Evolutionary conservation across 805 yeast genomes (phyloP), one percentile per base, ranked within the genome.

Genomic region (Candida oleophila): DNA sequence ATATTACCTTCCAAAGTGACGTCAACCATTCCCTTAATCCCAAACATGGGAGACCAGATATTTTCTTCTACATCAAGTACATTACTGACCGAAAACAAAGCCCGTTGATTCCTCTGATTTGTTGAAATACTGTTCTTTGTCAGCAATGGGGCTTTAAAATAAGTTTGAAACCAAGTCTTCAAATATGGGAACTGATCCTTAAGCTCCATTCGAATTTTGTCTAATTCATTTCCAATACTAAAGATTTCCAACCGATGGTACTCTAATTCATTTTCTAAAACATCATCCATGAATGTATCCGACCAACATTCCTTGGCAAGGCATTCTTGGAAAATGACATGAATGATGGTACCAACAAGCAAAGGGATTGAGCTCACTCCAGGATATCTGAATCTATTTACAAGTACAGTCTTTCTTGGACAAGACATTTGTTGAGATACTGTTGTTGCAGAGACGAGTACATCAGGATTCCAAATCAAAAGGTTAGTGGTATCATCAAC

Each of bases 21-120:
- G 68, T 94, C 99, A 15, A 91, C 81, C 55, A 85, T 80, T 0
- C 99, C 99, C 54, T 89, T 81, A 7, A 94, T 65, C 0, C 99
- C 99, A 68, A 78, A 90, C 59, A 80, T 77, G 0, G 97, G 96
- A 0, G 97, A 89, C 89, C 96, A 83, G 12, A 94, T 84, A 55
- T 83, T 87, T 57, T 94, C 97, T 64, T 94, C 99, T 8, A 89
- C 80, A 57, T 88, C 96, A 30, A 89, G 69, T 7, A 90, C 78
- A 47, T 84, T 82, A 14, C 80, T 71, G 0, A 87, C 81, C 0
- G 84, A 71, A 37, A 83, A 70, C 9, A 66, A 66, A 1, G 77
- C 62, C 12, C 65, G 61, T 19, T 66, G 65, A n/a, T 56, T 60
- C 19, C 53, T 44, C 25, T 55, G 52, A 36, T 55, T 62, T 2